phyloP scores from a whole-genome alignment of 257 asterid species.

The Nicotiana benthamiana region DNA sequence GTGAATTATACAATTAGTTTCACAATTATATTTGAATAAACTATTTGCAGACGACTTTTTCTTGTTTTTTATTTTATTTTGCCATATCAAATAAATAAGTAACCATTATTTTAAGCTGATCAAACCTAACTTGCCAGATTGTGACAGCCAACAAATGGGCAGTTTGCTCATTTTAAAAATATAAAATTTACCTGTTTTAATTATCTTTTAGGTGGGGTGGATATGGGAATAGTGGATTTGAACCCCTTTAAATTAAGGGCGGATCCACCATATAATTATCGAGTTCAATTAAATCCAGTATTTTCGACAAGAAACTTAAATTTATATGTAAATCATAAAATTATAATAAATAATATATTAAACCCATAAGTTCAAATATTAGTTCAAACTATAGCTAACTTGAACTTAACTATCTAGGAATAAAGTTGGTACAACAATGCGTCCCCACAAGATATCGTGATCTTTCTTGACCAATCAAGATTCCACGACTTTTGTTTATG shows the following conservation, averaged over 20 bases:
- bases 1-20: not conserved
- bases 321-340: no score
- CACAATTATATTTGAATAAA: not conserved
- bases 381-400: not conserved
- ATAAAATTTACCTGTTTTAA: no score
- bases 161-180: not conserved
- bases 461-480: not conserved
- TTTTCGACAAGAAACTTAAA: no score
- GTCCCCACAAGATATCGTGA: not conserved
- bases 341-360: no score
- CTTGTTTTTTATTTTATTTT: not conserved
- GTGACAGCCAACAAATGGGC: not conserved
- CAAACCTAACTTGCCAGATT: not conserved
- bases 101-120: not conserved
- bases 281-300: no score
- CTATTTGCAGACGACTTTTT: not conserved
- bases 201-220: no score
- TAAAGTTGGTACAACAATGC: slow-evolving; percentile 1
- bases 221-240: no score
- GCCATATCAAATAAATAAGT: not conserved
- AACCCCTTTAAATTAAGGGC: no score
- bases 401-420: not conserved
- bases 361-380: no score
- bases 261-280: no score
- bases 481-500: not conserved